phyloP scores from a whole-genome alignment of 495 filamentous ascomycete genomes.

The Lasiosphaeris hirsuta region DNA sequence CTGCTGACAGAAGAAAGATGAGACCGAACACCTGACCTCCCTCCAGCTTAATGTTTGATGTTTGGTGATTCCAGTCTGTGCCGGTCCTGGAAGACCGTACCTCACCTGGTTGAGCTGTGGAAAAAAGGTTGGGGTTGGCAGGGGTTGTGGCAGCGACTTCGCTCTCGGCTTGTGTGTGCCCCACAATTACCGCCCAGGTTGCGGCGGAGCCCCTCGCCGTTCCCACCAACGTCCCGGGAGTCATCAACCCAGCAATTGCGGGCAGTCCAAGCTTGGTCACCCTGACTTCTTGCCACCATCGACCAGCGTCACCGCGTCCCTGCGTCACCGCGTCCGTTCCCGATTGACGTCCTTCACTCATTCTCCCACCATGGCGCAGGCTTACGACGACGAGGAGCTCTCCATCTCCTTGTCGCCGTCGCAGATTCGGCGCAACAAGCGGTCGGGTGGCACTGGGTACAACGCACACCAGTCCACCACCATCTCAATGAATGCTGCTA shows the following conservation, averaged over 20 bases:
- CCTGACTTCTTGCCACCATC: not conserved
- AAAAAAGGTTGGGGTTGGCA: no score
- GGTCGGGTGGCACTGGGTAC: slow-evolving; percentile 25
- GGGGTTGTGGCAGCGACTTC: not conserved
- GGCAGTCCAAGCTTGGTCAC: not conserved
- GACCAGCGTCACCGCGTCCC: not conserved
- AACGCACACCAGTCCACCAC: slow-evolving; percentile 24
- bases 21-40: no score
- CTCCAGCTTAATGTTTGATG: no score
- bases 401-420: slow-evolving; percentile 76
- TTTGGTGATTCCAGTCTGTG: no score
- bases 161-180: not conserved
- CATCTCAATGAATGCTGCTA: slow-evolving; percentile 28
- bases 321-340: slow-evolving; percentile 1
- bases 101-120: no score
- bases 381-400: slow-evolving; percentile 84
- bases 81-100: no score
- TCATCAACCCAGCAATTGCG: no score
- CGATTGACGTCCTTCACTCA: slow-evolving; percentile 4
- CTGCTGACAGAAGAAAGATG: no score
- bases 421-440: slow-evolving; percentile 53
- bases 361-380: slow-evolving; percentile 47
- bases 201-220: slow-evolving; percentile 4
- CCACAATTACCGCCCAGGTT: not conserved
- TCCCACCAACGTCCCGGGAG: not conserved